A percentile compares a stretch with the other conserved stretches of the same genome.
Conservation (phyloP, 768 basidiomycete genomes). For the Hygrophorus russula region DNA sequence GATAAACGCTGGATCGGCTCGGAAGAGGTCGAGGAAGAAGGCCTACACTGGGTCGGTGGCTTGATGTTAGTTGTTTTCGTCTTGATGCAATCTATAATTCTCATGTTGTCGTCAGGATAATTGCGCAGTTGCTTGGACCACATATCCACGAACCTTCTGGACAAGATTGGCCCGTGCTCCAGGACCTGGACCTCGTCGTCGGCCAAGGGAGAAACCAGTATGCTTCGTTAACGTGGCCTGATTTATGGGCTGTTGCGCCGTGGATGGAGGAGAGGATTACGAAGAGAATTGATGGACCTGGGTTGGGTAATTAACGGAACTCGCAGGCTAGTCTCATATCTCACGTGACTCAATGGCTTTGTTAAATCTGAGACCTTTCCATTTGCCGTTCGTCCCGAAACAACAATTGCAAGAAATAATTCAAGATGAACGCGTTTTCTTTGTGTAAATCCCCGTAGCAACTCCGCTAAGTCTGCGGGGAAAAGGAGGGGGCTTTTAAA, state of each 20-base stretch:
- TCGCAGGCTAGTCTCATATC: too few relatives aligned
- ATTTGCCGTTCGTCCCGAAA: neutral
- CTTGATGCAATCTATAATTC: neutral
- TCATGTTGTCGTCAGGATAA: constrained; percentile 32
- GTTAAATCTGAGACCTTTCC: neutral
- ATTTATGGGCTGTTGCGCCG: constrained; percentile 62
- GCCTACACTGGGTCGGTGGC: constrained; percentile 63
- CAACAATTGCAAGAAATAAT: too few relatives aligned
- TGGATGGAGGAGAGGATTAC: constrained; percentile 65
- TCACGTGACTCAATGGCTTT: neutral
- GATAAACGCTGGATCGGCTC: constrained; percentile 53
- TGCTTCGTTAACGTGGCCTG: constrained; percentile 59
- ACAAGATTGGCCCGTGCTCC: constrained; percentile 19
- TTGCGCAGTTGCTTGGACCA: constrained; percentile 43
- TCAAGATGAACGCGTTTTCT: neutral
- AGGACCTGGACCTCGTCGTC: constrained; percentile 37
- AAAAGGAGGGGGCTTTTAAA: too few relatives aligned
- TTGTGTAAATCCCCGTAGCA: neutral
- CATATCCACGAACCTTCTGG: constrained; percentile 26
- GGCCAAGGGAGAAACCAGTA: constrained; percentile 46
- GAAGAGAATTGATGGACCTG: constrained; percentile 56
- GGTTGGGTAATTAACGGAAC: constrained; percentile 36
- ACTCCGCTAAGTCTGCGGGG: too few relatives aligned
- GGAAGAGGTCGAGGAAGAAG: constrained; percentile 42
- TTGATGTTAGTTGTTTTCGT: constrained; percentile 39